Conservation (phyloP, 2,329 filamentous ascomycete species). For the Neofusicoccum ribis region DNA sequence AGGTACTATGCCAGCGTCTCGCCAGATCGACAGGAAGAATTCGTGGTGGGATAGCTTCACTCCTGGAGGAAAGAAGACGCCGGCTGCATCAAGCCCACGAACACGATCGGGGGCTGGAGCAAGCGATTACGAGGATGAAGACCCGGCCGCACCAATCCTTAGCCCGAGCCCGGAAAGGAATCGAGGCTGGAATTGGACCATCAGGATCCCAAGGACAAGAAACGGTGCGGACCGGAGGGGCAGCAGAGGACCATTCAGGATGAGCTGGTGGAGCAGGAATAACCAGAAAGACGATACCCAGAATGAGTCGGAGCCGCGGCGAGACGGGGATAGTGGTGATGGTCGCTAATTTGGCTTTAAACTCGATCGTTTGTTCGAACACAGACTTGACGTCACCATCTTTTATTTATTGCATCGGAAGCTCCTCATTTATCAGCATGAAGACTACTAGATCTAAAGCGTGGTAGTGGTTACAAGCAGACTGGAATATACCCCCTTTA, state of each 20-base stretch:
- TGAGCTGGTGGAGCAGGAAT: constrained; percentile 15
- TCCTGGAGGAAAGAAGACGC: not conserved
- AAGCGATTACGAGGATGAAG: constrained; percentile 12
- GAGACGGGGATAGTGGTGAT: not conserved
- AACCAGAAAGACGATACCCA: not conserved
- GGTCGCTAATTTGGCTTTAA: not conserved
- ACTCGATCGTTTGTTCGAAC: not conserved
- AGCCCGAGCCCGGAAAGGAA: constrained; percentile 15
- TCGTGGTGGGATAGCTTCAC: constrained; percentile 12
- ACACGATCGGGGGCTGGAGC: not conserved
- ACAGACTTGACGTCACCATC: not conserved
- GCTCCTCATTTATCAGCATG: not conserved
- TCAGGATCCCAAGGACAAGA: not conserved
- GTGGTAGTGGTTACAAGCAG: not conserved
- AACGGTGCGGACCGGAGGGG: not conserved
- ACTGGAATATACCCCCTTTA: constrained; percentile 14
- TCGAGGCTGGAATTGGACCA: constrained; percentile 5
- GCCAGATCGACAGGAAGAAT: not conserved
- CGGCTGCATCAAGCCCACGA: not conserved
- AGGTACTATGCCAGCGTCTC: not conserved
- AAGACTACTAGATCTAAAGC: constrained; percentile 1
- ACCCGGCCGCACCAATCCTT: constrained; percentile 4
- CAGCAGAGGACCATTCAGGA: constrained; percentile 14
- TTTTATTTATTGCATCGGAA: not conserved
- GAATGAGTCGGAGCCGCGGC: not conserved